Conservation (phyloP, 352 stramenopile species). For the Pythium phragmitis region DNA sequence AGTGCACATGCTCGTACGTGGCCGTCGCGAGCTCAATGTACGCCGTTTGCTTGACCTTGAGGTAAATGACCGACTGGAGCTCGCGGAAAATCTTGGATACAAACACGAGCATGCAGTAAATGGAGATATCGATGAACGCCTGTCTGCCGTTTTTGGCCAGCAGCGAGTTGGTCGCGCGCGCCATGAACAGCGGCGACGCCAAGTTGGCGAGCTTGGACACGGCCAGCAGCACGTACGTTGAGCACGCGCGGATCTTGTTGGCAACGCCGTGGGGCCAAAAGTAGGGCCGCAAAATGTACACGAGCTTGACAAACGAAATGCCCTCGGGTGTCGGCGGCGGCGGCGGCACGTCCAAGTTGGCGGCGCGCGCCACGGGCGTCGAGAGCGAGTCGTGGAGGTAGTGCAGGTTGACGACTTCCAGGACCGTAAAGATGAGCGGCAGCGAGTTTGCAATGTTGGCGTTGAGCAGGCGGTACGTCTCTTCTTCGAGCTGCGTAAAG, state of each 20-base stretch:
- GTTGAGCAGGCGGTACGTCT: slow-evolving; percentile 48
- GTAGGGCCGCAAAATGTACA: slow-evolving; percentile 86
- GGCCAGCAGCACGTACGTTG: slow-evolving; percentile 93
- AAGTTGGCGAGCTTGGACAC: slow-evolving; percentile 93
- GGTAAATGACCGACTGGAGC: slow-evolving; percentile 93
- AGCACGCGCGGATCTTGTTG: slow-evolving; percentile 80
- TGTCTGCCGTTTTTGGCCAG: slow-evolving; percentile 51
- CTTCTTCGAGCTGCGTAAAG: slow-evolving; percentile 57
- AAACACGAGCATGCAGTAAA: slow-evolving; percentile 87
- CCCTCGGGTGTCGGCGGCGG: slow-evolving; percentile 36
- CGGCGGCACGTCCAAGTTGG: slow-evolving; percentile 28
- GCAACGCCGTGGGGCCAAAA: slow-evolving; percentile 76
- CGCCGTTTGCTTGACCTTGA: slow-evolving; percentile 96
- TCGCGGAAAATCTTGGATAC: slow-evolving; percentile 93
- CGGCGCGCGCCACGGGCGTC: slow-evolving; percentile 31
- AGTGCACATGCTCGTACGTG: slow-evolving; percentile 96
- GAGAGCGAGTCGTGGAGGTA: slow-evolving; percentile 61
- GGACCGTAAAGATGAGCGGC: slow-evolving; percentile 81
- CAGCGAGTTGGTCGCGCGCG: slow-evolving; percentile 90
- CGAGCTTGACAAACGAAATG: slow-evolving; percentile 82
- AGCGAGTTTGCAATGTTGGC: slow-evolving; percentile 83
- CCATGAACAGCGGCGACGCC: slow-evolving; percentile 91
- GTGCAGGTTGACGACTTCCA: slow-evolving; percentile 77
- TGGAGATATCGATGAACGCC: slow-evolving; percentile 57
- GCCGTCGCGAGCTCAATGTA: slow-evolving; percentile 97